Base-by-base conservation (phyloP, 169 alveolate genomes). In the Plasmodium ovale region DNA sequence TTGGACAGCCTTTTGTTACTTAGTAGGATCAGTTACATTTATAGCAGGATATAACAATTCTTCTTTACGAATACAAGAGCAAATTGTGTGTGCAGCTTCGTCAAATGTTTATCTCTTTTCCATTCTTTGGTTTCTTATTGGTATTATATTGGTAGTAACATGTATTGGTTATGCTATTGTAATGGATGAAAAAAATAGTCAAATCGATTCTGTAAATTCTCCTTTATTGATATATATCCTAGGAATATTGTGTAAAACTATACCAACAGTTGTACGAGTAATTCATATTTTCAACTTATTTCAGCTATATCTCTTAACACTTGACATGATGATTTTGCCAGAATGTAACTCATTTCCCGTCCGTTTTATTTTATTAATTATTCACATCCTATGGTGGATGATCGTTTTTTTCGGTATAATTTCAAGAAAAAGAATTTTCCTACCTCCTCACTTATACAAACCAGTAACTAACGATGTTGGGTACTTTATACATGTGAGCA, bases 401-500 rank as follows among this genome's bases (percentile, higher is more conserved):
- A 77, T 77, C 31, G 77, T 77, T 10, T 27, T 77, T 47, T 77
- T 77, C 33, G 89, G 89, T 3, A 64, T 77, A 47, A 53, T 62
- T 53, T 77, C 89, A 14, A 77, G 77, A 67, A 77, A 54, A 37
- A 62, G 29, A 67, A 62, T 56, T n/a, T 77, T 77, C 69, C 23
- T 77, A 2, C 89, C 89, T 39, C 89, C 89, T n/a, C 72, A 77
- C 33, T 47, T 77, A 67, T 77, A 77, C 39, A 77, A 77, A 33
- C 89, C 89, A 23, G 35, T 77, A 37, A 77, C 89, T 3, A 77
- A 77, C 68, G 89, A 77, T 16, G 77, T 42, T 49, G 89, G 89
- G 25, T 77, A 35, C 47, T 5, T 60, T 31, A 58, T 49, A 7
- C 37, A 77, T 29, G 58, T 77, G n/a, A 77, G 64, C 31, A 77